A percentile compares a stretch with the other conserved stretches of the same genome.
These are phyloP conservation scores for Botrytis medusae DNA, from an alignment of 2,329 filamentous ascomycete genomes.

Conservation along the genomic window DNA sequence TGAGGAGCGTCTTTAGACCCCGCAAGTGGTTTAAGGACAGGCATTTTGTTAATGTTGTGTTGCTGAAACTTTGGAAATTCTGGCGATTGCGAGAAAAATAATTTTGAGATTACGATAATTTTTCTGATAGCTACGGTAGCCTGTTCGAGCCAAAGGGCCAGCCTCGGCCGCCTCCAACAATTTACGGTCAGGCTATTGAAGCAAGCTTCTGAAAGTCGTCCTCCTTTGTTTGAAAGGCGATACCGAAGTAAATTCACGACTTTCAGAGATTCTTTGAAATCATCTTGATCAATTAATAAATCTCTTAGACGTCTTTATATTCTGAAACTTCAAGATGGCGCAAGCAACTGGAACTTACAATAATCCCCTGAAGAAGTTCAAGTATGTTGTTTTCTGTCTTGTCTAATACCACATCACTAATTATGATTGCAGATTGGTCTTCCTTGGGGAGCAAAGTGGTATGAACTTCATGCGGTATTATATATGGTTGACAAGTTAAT, in stretches of 20 bases:
- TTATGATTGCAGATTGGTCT: conserved; percentile 70
- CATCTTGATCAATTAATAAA: conserved; percentile 19
- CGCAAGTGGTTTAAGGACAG: conserved; percentile 39
- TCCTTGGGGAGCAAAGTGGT: conserved; percentile 98
- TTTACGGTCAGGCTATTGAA: conserved; percentile 15
- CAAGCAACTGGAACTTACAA: conserved; percentile 87
- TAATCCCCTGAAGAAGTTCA: conserved; percentile 99
- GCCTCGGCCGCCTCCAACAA: conserved; percentile 20
- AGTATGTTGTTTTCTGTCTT: conserved; percentile 56
- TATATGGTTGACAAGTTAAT: conserved; percentile 26
- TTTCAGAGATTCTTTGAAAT: conserved; percentile 18
- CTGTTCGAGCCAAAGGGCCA: background rate
- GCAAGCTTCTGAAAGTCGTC: conserved; percentile 15
- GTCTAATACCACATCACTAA: conserved; percentile 27
- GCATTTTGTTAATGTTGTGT: conserved; percentile 32
- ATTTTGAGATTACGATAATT: conserved; percentile 21
- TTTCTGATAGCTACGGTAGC: conserved; percentile 23
- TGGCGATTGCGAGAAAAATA: conserved; percentile 19
- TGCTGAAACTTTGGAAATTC: background rate
- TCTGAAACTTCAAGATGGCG: conserved; percentile 63
- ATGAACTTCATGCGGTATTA: conserved; percentile 45
- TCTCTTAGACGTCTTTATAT: background rate
- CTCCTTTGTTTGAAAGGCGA: conserved; percentile 19
- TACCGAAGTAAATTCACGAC: conserved; percentile 15
- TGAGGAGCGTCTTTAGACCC: conserved; percentile 63